Percentiles rank a stretch among this genome's conserved stretches.
Conservation (phyloP, 2,329 filamentous ascomycete genomes). For the Fusarium pseudonygamai region DNA sequence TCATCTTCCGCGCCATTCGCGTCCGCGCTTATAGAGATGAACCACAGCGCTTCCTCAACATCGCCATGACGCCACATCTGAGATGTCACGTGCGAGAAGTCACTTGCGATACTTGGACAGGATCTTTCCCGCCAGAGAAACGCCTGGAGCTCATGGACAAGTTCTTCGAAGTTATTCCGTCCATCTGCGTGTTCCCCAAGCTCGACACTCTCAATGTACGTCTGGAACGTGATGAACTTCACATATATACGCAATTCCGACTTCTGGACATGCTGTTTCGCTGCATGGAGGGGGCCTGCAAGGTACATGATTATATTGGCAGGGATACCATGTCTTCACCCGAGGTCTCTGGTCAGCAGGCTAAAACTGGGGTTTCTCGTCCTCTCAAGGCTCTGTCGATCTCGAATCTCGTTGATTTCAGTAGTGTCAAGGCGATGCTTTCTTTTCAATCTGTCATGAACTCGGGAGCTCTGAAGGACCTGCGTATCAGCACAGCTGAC, state of each 20-base stretch:
- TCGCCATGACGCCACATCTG: not conserved
- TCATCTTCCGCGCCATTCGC: slow-evolving; percentile 1
- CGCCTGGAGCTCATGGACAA: not conserved
- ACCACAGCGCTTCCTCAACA: not conserved
- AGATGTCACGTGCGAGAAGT: not conserved
- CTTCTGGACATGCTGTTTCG: slow-evolving; percentile 15
- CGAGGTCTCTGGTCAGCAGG: not conserved
- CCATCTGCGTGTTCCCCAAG: not conserved
- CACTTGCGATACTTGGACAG: slow-evolving; percentile 11
- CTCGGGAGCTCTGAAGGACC: not conserved
- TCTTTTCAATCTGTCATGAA: not conserved
- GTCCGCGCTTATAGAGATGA: slow-evolving; percentile 2
- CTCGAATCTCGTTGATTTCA: not conserved
- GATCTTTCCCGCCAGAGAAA: not conserved
- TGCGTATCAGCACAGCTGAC: not conserved
- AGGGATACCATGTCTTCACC: not conserved
- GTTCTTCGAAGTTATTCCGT: slow-evolving; percentile 11
- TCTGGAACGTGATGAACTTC: not conserved
- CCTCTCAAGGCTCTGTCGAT: not conserved
- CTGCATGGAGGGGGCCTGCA: slow-evolving; percentile 9
- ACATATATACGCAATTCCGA: not conserved
- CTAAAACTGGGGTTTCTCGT: not conserved
- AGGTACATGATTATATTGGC: not conserved
- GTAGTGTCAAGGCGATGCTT: not conserved
- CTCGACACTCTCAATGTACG: slow-evolving; percentile 8